Base-by-base conservation (phyloP, 768 basidiomycete genomes). In the Leccinum truebloodii region DNA sequence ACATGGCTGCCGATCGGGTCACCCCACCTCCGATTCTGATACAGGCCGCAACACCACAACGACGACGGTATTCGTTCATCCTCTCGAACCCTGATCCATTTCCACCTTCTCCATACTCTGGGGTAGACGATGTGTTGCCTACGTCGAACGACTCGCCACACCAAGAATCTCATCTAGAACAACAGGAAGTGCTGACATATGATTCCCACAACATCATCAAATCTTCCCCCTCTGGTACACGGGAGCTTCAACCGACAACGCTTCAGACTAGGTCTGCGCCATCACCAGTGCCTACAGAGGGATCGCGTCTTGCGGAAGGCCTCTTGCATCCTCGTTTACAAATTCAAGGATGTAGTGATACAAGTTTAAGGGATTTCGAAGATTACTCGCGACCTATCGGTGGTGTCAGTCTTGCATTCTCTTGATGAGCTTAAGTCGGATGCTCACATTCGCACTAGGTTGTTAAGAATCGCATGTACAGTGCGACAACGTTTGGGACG, bases 401-500 rank as follows among this genome's bases (percentile, higher is more conserved):
- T 32, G 73, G 74, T 14, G 73, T 75, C 4, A 62, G 73, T 65
- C 28, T 35, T 4, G 20, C 14, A 34, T 44, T 56, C 8, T 48
- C 34, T 4, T 0, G 0, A 18, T 24, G 30, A 39, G 54, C 37
- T 28, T 22, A 3, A 2, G 12, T 26, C 28, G 0, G n/a, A 69
- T 55, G 6, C n/a, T 32, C 28, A 12, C 20, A 6, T 49, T 30
- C 20, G n/a, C 6, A 5, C 52, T 56, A 74, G 73, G 58, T 72
- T 7, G 66, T 74, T 24, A 70, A 74, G 37, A 72, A 74, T 54
- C 63, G 60, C 14, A n/a, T 74, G 64, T 64, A 65, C 35, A 74
- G 73, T 35, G 72, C 74, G 26, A 74, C 74, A 10, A 74, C 74
- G 30, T 74, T 74, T 53, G 72, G 62, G n/a, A 75, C 73, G 0